Evolutionary conservation across 768 basidiomycete species (phyloP), one percentile per base, ranked within the genome.

Genomic region (Termitomyces sp.): DNA sequence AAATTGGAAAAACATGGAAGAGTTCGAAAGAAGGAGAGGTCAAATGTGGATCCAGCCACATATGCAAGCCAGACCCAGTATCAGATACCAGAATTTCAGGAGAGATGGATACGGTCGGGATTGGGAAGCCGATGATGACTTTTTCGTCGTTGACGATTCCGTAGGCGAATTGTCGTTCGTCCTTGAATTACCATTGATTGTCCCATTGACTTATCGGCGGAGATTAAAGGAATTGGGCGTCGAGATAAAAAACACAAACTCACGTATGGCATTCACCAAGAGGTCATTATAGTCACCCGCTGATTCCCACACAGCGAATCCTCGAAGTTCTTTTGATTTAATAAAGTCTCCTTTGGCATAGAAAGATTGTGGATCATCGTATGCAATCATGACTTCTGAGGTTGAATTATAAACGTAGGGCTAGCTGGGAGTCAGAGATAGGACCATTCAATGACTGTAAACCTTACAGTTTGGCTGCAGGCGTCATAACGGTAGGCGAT

Each of bases 231-330:
- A 46, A 8, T 36, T 29, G 10, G 8, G 32, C 32, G 3, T 12
- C 12, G 17, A 15, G 29, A 40, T 15, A 29, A 34, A 17, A 40
- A 14, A 36, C 50, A 20, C 34, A 25, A 14, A 40, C 63, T 45
- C 51, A 64, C 63, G 53, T 55, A 64, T 59, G 5, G 89, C 76
- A 69, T 88, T 77, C 4, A 91, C 74, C 48, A 91, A 75, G 20
- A 82, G 77, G 66, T 89, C 78, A n/a, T 84, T 64, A 54, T 73
- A 79, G 68, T 90, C 90, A 4, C 86, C 86, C 36, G 82, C 86
- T 50, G 86, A 81, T 68, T 91, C 86, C 88, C 88, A 91, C 72
- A 87, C 82, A 1, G 84, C 75, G 70, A 91, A 91, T 4, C 89
- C 90, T 60, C 74, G 76, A n/a, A 92, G 72, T 6, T 81, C 82